Evolutionary conservation across 176 grass and related monocot species (phyloP).

Genomic region (Ensete glaucum): DNA sequence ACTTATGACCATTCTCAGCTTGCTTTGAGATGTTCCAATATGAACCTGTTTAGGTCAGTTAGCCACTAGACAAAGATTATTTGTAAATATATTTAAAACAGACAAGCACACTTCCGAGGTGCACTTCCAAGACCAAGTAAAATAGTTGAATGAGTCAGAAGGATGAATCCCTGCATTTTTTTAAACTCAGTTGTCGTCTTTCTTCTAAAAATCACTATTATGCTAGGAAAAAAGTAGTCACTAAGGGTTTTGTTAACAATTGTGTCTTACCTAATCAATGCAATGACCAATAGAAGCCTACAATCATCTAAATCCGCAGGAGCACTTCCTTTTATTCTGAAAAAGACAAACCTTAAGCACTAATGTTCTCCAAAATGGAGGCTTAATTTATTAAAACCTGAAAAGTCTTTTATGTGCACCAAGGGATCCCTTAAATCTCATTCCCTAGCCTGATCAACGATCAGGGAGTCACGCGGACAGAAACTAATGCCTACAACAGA

Average conservation of each 20-base stretch:
- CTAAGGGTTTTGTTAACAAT: neutral
- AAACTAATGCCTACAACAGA: too few species aligned
- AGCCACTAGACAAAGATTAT: neutral
- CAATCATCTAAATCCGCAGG: neutral
- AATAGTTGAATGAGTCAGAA: neutral
- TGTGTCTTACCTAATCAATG: neutral
- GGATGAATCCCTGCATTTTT: neutral
- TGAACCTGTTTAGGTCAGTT: neutral
- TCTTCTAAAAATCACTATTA: neutral
- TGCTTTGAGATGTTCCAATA: neutral
- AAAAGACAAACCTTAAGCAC: neutral
- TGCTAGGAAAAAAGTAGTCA: neutral
- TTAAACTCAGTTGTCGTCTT: neutral
- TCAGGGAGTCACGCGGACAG: too few species aligned
- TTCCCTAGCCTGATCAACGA: too few species aligned
- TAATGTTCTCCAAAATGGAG: neutral
- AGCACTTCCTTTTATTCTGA: neutral
- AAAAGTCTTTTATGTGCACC: too few species aligned
- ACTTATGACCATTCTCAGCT: neutral
- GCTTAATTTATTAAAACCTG: too few species aligned
- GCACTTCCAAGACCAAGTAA: neutral
- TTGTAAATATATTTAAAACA: neutral
- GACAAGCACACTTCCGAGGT: neutral
- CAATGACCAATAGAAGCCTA: neutral
- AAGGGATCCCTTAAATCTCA: too few species aligned